A percentile compares a stretch with the other conserved stretches of the same genome.
These are phyloP conservation scores for Jaminaea rosea DNA, from an alignment of 1,284 basidiomycete genomes.

Conservation along the genomic window DNA sequence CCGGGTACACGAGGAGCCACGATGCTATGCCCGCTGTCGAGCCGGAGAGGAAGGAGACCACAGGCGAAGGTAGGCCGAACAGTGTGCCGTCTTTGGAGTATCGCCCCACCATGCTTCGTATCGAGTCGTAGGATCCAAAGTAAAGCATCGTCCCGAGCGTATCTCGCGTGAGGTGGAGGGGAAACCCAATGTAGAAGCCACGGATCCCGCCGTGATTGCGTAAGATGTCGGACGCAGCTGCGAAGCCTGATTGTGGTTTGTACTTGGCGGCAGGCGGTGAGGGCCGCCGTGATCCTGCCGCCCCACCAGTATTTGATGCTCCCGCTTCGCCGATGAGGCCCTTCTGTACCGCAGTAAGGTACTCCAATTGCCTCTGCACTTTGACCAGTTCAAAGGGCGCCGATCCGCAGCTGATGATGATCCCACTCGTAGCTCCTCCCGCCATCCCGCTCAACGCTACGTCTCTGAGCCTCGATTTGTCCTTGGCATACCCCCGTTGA, in stretches of 20 bases:
- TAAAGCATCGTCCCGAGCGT: slow-evolving; percentile 35
- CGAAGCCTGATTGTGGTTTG: slow-evolving; percentile 31
- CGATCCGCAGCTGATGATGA: slow-evolving; percentile 57
- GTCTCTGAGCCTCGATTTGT: slow-evolving; percentile 14
- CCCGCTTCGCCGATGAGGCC: slow-evolving; percentile 50
- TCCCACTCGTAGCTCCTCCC: slow-evolving; percentile 70
- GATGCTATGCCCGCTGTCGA: slow-evolving; percentile 38
- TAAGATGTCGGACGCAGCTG: slow-evolving; percentile 39
- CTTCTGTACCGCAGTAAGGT: slow-evolving; percentile 73
- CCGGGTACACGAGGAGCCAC: slow-evolving; percentile 44
- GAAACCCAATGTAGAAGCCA: slow-evolving; percentile 45
- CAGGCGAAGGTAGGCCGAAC: slow-evolving; percentile 31
- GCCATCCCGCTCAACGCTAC: slow-evolving; percentile 32
- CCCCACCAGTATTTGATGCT: neutral
- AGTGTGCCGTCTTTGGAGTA: slow-evolving; percentile 17
- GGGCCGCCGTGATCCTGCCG: neutral
- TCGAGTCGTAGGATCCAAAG: slow-evolving; percentile 44
- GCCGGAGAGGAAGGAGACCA: slow-evolving; percentile 41
- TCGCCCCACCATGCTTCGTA: slow-evolving; percentile 24
- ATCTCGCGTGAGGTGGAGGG: slow-evolving; percentile 33
- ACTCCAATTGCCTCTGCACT: slow-evolving; percentile 75
- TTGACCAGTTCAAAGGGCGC: slow-evolving; percentile 85
- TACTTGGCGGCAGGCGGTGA: slow-evolving; percentile 13
- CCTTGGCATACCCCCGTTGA: slow-evolving; percentile 7
- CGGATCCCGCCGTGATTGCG: slow-evolving; percentile 36